Conservation (phyloP, 2,329 filamentous ascomycete species). For the Zasmidium cellare region DNA sequence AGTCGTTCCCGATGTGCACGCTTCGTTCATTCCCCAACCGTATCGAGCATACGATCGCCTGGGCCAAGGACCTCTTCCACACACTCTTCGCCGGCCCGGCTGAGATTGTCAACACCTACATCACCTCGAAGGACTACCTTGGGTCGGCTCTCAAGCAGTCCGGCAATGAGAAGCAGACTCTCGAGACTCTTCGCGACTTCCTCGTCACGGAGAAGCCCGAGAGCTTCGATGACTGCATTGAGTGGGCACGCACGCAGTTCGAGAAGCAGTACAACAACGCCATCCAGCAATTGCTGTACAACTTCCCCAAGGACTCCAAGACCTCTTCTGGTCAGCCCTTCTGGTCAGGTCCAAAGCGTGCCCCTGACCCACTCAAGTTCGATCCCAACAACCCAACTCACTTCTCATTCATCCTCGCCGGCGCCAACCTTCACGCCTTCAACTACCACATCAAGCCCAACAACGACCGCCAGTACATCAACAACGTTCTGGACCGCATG, state of each 20-base stretch:
- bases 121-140: slow-evolving; percentile 88
- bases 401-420: slow-evolving; percentile 82
- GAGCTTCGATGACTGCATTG: slow-evolving; percentile 93
- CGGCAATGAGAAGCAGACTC: slow-evolving; percentile 89
- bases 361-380: slow-evolving; percentile 87
- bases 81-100: slow-evolving; percentile 89
- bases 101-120: slow-evolving; percentile 85
- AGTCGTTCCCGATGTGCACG: slow-evolving; percentile 99
- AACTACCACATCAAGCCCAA: slow-evolving; percentile 89
- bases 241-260: slow-evolving; percentile 91
- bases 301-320: slow-evolving; percentile 91
- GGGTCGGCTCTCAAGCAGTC: slow-evolving; percentile 85
- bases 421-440: slow-evolving; percentile 90
- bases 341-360: slow-evolving; percentile 98
- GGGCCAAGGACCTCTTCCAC: slow-evolving; percentile 95
- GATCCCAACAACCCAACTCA: slow-evolving; percentile 82
- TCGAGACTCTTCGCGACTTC: slow-evolving; percentile 87
- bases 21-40: slow-evolving; percentile 95
- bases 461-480: slow-evolving; percentile 67
- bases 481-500: slow-evolving; percentile 82
- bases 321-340: slow-evolving; percentile 88
- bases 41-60: slow-evolving; percentile 98
- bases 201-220: slow-evolving; percentile 88
- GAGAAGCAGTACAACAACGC: slow-evolving; percentile 97
- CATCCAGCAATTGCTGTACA: slow-evolving; percentile 91